These are phyloP conservation scores for Pseudogymnoascus destructans DNA, from an alignment of 2,329 filamentous ascomycete genomes.

Conservation along the genomic window DNA sequence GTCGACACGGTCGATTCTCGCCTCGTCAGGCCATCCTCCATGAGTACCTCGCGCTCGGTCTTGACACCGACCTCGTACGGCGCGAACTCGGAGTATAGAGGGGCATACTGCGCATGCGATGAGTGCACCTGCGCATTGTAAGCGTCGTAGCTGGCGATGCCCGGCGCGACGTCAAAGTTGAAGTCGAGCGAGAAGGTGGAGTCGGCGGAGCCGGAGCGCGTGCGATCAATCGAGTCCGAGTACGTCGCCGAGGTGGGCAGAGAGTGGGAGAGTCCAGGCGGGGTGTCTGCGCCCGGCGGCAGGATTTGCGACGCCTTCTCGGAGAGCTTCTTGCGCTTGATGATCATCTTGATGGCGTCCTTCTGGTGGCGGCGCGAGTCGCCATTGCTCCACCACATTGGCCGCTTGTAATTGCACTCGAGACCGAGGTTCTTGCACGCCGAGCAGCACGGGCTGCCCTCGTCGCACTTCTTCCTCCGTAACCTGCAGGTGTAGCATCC, in stretches of 20 bases:
- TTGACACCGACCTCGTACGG: constrained; percentile 94
- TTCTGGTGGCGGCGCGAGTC: constrained; percentile 78
- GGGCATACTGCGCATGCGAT: constrained; percentile 32
- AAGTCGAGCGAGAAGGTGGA: constrained; percentile 62
- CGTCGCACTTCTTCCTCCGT: constrained; percentile 57
- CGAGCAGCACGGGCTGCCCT: constrained; percentile 47
- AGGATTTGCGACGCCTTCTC: constrained; percentile 59
- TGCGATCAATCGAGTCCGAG: constrained; percentile 60
- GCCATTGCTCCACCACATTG: constrained; percentile 94
- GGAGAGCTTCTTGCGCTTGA: constrained; percentile 89
- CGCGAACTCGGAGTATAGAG: constrained; percentile 38
- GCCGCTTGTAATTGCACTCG: constrained; percentile 89
- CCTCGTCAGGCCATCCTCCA: constrained; percentile 77
- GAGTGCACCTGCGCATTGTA: constrained; percentile 51
- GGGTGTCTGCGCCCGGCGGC: constrained; percentile 42
- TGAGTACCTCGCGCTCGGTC: constrained; percentile 86
- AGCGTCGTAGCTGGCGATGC: constrained; percentile 41
- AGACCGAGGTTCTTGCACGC: constrained; percentile 62
- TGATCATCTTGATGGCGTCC: constrained; percentile 91
- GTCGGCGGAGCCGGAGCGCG: constrained; percentile 64
- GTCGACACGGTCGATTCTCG: constrained; percentile 81
- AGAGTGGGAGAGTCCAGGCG: constrained; percentile 69
- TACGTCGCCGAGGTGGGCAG: constrained; percentile 69
- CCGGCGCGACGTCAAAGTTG: constrained; percentile 54
- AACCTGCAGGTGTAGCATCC: constrained; percentile 58